A percentile compares a stretch with the other conserved stretches of the same genome.
Conservation (phyloP, 306 rosid genomes). For the Cotoneaster glaucophyllus region DNA sequence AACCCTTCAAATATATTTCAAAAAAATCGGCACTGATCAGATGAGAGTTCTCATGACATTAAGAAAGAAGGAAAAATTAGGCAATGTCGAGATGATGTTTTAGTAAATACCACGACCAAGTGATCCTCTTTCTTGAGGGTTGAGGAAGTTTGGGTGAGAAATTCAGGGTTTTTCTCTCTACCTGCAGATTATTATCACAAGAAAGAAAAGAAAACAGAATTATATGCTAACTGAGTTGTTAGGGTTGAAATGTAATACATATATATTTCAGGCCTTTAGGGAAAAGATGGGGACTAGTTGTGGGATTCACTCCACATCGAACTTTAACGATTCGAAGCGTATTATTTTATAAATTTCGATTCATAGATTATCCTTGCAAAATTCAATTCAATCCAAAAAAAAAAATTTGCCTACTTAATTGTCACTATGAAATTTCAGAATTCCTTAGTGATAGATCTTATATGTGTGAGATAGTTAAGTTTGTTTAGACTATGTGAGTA, state of each 20-base stretch:
- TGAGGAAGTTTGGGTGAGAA: slow-evolving; percentile 21
- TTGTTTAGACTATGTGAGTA: too few species aligned
- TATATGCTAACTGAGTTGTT: background rate
- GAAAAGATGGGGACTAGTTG: too few species aligned
- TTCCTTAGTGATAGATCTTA: too few species aligned
- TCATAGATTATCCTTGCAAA: too few species aligned
- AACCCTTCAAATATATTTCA: slow-evolving; percentile 22
- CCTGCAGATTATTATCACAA: slow-evolving; percentile 9
- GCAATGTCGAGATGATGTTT: background rate
- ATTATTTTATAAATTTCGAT: too few species aligned
- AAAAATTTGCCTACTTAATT: too few species aligned
- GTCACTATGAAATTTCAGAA: too few species aligned
- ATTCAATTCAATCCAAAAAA: too few species aligned
- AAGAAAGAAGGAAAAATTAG: background rate
- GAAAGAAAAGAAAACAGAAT: background rate
- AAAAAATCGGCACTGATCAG: background rate
- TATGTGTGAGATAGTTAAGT: too few species aligned
- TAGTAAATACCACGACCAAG: slow-evolving; percentile 30
- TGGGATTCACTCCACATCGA: too few species aligned
- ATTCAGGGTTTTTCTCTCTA: slow-evolving; percentile 35
- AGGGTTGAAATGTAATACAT: too few species aligned
- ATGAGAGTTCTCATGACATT: background rate
- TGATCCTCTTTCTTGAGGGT: slow-evolving; percentile 28
- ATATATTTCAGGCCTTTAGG: too few species aligned
- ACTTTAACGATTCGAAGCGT: fast-evolving